Base-by-base conservation (phyloP, 805 yeast species). In the Candida tibetensis region DNA sequence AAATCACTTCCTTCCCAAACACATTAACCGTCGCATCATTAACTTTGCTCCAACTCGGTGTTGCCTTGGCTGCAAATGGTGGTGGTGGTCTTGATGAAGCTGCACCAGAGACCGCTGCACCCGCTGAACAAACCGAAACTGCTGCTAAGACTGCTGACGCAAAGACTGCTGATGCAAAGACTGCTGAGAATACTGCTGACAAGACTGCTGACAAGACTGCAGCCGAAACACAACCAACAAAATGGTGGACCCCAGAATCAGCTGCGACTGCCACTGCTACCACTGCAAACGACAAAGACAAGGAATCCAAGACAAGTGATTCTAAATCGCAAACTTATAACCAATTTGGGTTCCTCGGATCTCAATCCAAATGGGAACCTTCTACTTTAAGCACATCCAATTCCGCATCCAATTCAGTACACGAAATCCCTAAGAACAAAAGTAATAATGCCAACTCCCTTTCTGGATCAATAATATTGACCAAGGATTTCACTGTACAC, bases 331-430 rank as follows among this genome's bases (percentile, higher is more conserved):
- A 40, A 18, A 46, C 64, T 5, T 67, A 53, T 51, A 68, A 68
- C 50, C 65, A 64, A 42, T 67, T 62, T 59, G 74, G 74, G 1
- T 68, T 67, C 46, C 62, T 68, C 4, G 74, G 74, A 1, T 45
- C 59, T 1, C 69, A 68, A 44, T 57, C 65, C 0, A 42, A 41
- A 3, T 68, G 74, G 74, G 46, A 41, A 15, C 30, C 51, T 12
- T 25, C 35, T 13, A 36, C 40, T 16, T 21, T 30, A n/a, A 16
- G 23, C 4, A 25, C 40, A 7, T 35, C 38, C 12, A 28, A 12
- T 9, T 36, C 39, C 1, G 39, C 23, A 18, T 37, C 32, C 13
- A 36, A 34, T 16, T 30, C 52, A 3, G 32, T 45, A 10, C 53
- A 46, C 27, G 44, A 55, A 4, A 32, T 49, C 7, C 37, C 37